Evolutionary conservation across 352 stramenopile species (phyloP), one percentile per base, ranked within the genome.

Genomic region (Chrysophaeum taylorii): DNA sequence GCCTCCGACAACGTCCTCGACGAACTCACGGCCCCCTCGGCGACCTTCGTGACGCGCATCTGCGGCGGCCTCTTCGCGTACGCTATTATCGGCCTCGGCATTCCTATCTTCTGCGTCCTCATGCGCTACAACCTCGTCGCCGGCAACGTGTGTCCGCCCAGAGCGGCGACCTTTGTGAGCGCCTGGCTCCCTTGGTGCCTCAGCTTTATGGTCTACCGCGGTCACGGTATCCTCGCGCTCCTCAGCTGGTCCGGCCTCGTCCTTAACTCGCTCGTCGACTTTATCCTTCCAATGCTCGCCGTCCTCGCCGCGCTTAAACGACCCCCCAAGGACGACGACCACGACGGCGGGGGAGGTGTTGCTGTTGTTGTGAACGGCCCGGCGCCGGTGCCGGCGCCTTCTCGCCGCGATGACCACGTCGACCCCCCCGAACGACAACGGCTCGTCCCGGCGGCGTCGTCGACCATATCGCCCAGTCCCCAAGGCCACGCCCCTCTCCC

Each of bases 51-150:
- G 4, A 68, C 37, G 48, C n/a, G 37, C 45, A 18, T 63, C 29
- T 35, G 18, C 62, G 69, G 66, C 43, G 68, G 64, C 23, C 38
- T 84, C 25, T 87, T 87, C 75, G 75, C 74, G 21, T 83, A 85
- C 37, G 77, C 79, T 48, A 87, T 87, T 50, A 82, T 87, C 68
- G 81, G 81, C 21, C 52, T 85, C 31, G 79, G 80, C 15, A 78
- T 80, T 66, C 81, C 81, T 33, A 64, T 87, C 21, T 87, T 85
- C 62, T 77, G 53, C 63, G 73, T 78, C 2, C 60, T 78, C 5
- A 78, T 76, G 61, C 61, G 69, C 54, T 64, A 70, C 38, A 73
- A 70, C 27, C 27, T 73, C 2, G 42, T 57, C 0, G 18, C 53
- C 27, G 52, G 52, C n/a, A 12, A 31, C 27, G n/a, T n/a, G n/a